Conservation (phyloP, 257 asterid species). For the Parsonsia alboflavescens region DNA sequence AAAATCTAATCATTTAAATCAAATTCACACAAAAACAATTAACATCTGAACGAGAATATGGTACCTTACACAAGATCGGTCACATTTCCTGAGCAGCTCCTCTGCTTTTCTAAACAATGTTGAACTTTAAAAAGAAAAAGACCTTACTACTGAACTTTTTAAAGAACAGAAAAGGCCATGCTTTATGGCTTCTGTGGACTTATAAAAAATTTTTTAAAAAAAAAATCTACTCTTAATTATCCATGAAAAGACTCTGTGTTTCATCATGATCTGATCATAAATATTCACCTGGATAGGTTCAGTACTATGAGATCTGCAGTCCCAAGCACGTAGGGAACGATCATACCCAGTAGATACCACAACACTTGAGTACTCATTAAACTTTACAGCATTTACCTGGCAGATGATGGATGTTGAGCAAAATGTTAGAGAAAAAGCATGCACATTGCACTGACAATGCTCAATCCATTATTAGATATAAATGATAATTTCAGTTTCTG, state of each 20-base stretch:
- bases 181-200: not conserved
- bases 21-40: not conserved
- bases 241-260: not conserved
- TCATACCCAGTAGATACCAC: constrained; percentile 96
- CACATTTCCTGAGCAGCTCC: not conserved
- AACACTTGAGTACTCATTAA: constrained; percentile 66
- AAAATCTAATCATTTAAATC: not conserved
- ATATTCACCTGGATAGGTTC: constrained; percentile 80
- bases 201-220: not conserved
- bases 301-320: constrained; percentile 93
- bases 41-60: not conserved
- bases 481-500: not conserved
- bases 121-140: not conserved
- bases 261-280: not conserved
- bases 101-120: not conserved
- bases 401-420: constrained; percentile 14
- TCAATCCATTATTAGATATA: not conserved
- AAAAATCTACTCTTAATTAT: not conserved
- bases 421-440: constrained; percentile 2
- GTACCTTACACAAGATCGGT: not conserved
- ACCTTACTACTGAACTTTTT: not conserved
- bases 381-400: constrained; percentile 93
- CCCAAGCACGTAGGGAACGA: constrained; percentile 92
- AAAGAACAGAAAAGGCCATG: not conserved
- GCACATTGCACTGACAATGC: not conserved